A percentile compares a stretch with the other conserved stretches of the same genome.
Evolutionary conservation across 2,329 filamentous ascomycete species (phyloP).

Genomic region (Phyllosticta citrichinensis): DNA sequence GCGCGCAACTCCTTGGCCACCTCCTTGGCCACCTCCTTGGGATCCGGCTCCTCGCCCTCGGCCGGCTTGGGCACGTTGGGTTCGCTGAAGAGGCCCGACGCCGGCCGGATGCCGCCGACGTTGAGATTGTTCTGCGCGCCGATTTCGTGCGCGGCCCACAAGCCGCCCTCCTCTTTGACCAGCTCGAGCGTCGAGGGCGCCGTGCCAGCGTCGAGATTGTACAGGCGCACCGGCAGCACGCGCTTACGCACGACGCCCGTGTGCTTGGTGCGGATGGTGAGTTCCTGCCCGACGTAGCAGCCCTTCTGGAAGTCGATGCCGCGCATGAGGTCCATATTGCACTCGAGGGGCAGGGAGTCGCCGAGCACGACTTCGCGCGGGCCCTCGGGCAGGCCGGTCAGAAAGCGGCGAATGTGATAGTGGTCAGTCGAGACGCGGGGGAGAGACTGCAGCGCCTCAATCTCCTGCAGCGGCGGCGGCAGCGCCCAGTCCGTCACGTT

Average conservation of each 20-base stretch:
- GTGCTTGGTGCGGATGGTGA: constrained; percentile 92
- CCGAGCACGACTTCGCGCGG: constrained; percentile 65
- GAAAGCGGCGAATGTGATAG: constrained; percentile 43
- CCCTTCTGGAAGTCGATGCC: constrained; percentile 92
- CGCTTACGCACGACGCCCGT: constrained; percentile 88
- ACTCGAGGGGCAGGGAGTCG: constrained; percentile 71
- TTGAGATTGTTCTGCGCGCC: constrained; percentile 39
- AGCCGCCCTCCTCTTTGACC: constrained; percentile 21
- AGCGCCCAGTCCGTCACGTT: constrained; percentile 4
- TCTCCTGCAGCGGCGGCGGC: neutral
- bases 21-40: constrained; percentile 53
- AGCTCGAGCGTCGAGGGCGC: constrained; percentile 1
- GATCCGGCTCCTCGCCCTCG: constrained; percentile 33
- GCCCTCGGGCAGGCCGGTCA: constrained; percentile 77
- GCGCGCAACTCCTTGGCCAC: constrained; percentile 34
- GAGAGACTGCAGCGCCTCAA: neutral
- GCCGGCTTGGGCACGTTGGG: constrained; percentile 42
- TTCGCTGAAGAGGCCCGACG: constrained; percentile 18
- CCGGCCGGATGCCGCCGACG: constrained; percentile 12
- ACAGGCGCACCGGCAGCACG: constrained; percentile 70
- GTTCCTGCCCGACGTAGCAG: constrained; percentile 92
- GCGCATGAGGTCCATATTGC: constrained; percentile 75
- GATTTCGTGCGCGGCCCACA: constrained; percentile 27
- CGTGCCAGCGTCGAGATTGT: constrained; percentile 26
- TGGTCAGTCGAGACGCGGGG: neutral